Evolutionary conservation across 1,284 basidiomycete species (phyloP), one percentile per base, ranked within the genome.

Genomic region (Microbotryomycetes sp.): DNA sequence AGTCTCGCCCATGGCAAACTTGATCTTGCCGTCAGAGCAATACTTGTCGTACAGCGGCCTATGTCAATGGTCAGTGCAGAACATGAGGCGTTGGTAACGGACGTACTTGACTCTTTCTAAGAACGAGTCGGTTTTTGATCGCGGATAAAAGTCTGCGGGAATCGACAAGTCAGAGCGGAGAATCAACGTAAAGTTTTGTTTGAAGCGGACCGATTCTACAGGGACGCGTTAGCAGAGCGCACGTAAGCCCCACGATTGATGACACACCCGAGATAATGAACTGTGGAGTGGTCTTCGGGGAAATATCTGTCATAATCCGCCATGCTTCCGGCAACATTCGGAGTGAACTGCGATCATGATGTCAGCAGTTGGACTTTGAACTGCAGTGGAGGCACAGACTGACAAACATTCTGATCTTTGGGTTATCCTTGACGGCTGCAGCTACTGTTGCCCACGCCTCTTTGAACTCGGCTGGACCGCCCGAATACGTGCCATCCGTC

Each of bases 181-280:
- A n/a, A n/a, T n/a, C n/a, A n/a, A n/a, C n/a, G n/a, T n/a, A n/a
- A n/a, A n/a, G n/a, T n/a, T n/a, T n/a, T n/a, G n/a, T n/a, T n/a
- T n/a, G n/a, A n/a, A n/a, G n/a, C n/a, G n/a, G n/a, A n/a, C n/a
- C n/a, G n/a, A n/a, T n/a, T n/a, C n/a, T n/a, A n/a, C n/a, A n/a
- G n/a, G n/a, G n/a, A n/a, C n/a, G n/a, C n/a, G n/a, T n/a, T n/a
- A n/a, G n/a, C n/a, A n/a, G n/a, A n/a, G n/a, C n/a, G n/a, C n/a
- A n/a, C n/a, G n/a, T n/a, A n/a, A n/a, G n/a, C n/a, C n/a, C n/a
- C n/a, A n/a, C n/a, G n/a, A n/a, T n/a, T n/a, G n/a, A n/a, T n/a
- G 11, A 56, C 54, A 3, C 24, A 56, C 54, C 54, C 56, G n/a
- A 57, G 48, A 2, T 50, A 49, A 27, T 57, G 56, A 27, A 57